Percentiles rank a stretch among this genome's conserved stretches.
Evolutionary conservation across 1,284 basidiomycete species (phyloP).

Genomic region (Ustilago hordei): DNA sequence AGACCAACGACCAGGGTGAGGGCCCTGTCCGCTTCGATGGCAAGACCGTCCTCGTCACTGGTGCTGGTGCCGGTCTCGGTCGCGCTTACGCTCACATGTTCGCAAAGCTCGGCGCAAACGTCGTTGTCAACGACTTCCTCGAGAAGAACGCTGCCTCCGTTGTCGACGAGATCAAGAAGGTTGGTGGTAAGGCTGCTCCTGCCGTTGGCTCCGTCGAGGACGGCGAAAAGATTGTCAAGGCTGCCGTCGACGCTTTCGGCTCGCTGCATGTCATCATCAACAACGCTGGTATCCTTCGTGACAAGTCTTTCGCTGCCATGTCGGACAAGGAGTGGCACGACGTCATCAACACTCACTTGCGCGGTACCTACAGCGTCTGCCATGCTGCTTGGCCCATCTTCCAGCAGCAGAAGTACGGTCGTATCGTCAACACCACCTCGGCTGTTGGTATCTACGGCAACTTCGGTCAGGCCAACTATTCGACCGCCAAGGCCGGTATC

Average conservation of each 20-base stretch:
- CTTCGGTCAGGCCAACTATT: slow-evolving; percentile 86
- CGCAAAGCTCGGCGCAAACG: slow-evolving; percentile 89
- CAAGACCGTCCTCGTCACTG: slow-evolving; percentile 93
- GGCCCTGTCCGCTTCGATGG: slow-evolving; percentile 83
- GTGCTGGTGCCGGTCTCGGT: slow-evolving; percentile 77
- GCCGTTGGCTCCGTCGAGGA: slow-evolving; percentile 89
- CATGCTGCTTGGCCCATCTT: slow-evolving; percentile 98
- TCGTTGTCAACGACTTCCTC: slow-evolving; percentile 95
- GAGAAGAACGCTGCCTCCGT: slow-evolving; percentile 85
- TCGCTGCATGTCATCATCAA: slow-evolving; percentile 87
- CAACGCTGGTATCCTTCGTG: slow-evolving; percentile 91
- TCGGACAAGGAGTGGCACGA: slow-evolving; percentile 93
- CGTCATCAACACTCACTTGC: slow-evolving; percentile 87
- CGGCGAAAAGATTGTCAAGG: slow-evolving; percentile 86
- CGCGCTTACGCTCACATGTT: slow-evolving; percentile 92
- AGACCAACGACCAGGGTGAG: slow-evolving; percentile 79
- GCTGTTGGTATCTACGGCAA: slow-evolving; percentile 93
- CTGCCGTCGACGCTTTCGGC: slow-evolving; percentile 88
- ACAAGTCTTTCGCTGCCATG: slow-evolving; percentile 89
- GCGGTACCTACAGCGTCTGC: slow-evolving; percentile 75
- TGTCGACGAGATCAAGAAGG: slow-evolving; percentile 86
- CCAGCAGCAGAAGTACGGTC: slow-evolving; percentile 95
- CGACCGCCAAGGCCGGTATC: slow-evolving; percentile 89
- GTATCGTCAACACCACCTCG: slow-evolving; percentile 93
- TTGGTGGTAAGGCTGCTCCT: slow-evolving; percentile 87